Evolutionary conservation across 441 rosid genomes (phyloP).

Genomic region (Populus hybrid): DNA sequence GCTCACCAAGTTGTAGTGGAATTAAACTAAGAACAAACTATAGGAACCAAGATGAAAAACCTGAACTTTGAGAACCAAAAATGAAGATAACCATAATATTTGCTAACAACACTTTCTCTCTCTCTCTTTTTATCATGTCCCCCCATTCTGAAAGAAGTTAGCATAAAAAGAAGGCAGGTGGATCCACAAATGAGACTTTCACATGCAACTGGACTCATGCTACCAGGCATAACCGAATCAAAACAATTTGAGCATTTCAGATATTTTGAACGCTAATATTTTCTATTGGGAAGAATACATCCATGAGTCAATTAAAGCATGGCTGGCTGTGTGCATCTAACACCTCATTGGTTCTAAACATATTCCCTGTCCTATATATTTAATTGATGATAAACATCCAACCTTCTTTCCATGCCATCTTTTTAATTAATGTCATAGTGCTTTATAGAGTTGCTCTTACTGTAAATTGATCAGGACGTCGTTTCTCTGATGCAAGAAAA

Average conservation of each 20-base stretch:
- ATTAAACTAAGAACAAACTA: neutral
- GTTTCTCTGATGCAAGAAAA: conserved; percentile 75
- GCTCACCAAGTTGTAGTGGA: neutral
- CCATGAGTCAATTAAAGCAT: too few species aligned
- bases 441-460: conserved; percentile 36
- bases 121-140: too few species aligned
- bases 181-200: neutral
- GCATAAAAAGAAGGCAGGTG: neutral
- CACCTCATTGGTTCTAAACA: neutral
- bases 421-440: neutral
- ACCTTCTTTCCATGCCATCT: neutral
- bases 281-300: too few species aligned
- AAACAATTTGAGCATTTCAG: neutral
- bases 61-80: neutral
- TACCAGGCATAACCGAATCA: neutral
- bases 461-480: conserved; percentile 89
- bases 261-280: too few species aligned
- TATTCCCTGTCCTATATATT: neutral
- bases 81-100: neutral
- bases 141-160: too few species aligned
- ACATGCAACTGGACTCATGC: neutral
- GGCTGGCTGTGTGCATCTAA: neutral
- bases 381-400: neutral
- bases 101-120: neutral
- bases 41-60: too few species aligned